These are phyloP conservation scores for Vitis cinerea DNA, from an alignment of 164 flowering plant genomes.

Conservation along the genomic window DNA sequence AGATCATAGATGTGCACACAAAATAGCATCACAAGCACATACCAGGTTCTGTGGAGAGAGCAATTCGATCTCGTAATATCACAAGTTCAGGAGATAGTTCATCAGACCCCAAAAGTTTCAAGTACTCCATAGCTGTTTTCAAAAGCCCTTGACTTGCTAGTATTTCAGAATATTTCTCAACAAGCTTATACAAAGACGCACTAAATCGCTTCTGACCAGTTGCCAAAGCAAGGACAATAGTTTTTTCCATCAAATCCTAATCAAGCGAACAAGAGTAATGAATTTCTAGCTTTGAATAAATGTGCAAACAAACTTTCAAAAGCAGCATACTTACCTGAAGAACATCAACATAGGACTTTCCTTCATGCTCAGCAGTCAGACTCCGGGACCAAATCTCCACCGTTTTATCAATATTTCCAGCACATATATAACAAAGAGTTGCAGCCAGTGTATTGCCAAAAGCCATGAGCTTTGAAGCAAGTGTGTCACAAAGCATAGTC, in stretches of 20 bases:
- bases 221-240: slow-evolving; percentile 86
- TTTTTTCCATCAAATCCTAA: slow-evolving; percentile 98
- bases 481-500: slow-evolving; percentile 74
- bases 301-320: not conserved
- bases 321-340: slow-evolving; percentile 64
- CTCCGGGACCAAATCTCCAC: slow-evolving; percentile 91
- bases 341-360: slow-evolving; percentile 76
- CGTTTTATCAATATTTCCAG: slow-evolving; percentile 89
- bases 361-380: slow-evolving; percentile 55
- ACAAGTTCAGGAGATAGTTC: slow-evolving; percentile 82
- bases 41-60: slow-evolving; percentile 66
- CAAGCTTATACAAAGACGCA: slow-evolving; percentile 75
- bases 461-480: slow-evolving; percentile 78
- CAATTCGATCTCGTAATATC: slow-evolving; percentile 77
- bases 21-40: slow-evolving; percentile 10
- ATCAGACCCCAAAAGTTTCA: slow-evolving; percentile 80
- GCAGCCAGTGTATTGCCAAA: slow-evolving; percentile 85
- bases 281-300: not conserved
- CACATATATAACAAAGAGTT: slow-evolving; percentile 92
- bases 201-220: slow-evolving; percentile 85
- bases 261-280: slow-evolving; percentile 1
- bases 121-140: slow-evolving; percentile 83
- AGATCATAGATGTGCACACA: not conserved
- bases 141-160: slow-evolving; percentile 93
- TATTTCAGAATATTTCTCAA: slow-evolving; percentile 95